These are phyloP conservation scores for Erucastrum elatum DNA, from an alignment of 345 rosid genomes.

Conservation along the genomic window DNA sequence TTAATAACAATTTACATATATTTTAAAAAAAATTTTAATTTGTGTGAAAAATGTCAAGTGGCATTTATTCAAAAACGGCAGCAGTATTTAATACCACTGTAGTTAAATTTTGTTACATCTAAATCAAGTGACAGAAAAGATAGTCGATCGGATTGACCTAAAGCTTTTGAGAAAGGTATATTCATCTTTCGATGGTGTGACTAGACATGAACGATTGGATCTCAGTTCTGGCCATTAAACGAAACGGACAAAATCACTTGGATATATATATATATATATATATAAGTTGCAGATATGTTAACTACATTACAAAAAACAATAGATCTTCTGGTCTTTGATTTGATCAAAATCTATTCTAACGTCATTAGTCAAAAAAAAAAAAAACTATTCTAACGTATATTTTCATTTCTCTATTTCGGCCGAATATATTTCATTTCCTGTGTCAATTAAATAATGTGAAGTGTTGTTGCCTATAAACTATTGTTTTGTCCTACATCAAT, in stretches of 20 bases:
- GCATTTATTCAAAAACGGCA: no score
- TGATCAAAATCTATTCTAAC: slow-evolving; percentile 16
- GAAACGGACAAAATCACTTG: neutral
- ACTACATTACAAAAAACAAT: neutral
- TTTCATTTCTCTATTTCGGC: neutral
- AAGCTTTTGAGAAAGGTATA: neutral
- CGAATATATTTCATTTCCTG: no score
- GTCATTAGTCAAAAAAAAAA: no score
- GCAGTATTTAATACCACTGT: no score
- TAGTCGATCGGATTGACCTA: neutral
- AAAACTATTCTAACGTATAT: neutral
- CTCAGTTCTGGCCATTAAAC: neutral
- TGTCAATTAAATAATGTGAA: slow-evolving; percentile 3
- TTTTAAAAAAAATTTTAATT: no score
- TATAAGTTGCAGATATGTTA: neutral
- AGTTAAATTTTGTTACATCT: no score
- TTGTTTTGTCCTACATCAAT: slow-evolving; percentile 38
- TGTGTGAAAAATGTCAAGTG: no score
- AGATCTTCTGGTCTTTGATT: slow-evolving; percentile 13
- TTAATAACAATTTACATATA: no score
- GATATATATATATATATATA: slow-evolving; percentile 2
- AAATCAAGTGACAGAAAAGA: no score
- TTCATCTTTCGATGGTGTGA: slow-evolving; percentile 13
- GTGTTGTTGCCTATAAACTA: slow-evolving; percentile 7
- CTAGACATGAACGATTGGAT: slow-evolving; percentile 13